A percentile compares a stretch with the other conserved stretches of the same genome.
Evolutionary conservation across 2,329 filamentous ascomycete species (phyloP).

Genomic region (Sclerotinia sclerotiorum): DNA sequence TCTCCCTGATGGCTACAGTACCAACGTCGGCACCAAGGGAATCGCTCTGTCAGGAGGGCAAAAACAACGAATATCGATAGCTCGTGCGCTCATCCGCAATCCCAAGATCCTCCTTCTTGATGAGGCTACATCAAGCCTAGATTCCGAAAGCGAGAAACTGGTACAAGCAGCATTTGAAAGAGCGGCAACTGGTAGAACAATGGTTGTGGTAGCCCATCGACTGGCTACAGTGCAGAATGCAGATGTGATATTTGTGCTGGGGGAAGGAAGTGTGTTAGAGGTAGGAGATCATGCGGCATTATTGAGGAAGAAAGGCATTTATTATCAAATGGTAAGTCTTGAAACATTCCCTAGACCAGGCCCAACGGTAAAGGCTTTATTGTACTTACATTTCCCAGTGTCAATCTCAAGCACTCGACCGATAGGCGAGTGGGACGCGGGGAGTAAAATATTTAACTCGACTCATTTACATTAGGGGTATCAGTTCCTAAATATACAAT

Average conservation of each 20-base stretch:
- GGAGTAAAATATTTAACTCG: not conserved
- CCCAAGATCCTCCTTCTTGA: conserved; percentile 56
- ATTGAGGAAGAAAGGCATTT: conserved; percentile 35
- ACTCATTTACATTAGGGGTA: not conserved
- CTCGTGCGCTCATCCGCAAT: conserved; percentile 53
- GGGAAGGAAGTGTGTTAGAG: conserved; percentile 37
- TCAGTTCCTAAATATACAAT: not conserved
- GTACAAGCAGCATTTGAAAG: conserved; percentile 67
- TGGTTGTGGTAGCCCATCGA: conserved; percentile 75
- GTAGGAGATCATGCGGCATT: conserved; percentile 34
- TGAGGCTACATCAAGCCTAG: conserved; percentile 57
- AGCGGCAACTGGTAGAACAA: conserved; percentile 64
- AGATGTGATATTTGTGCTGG: conserved; percentile 38
- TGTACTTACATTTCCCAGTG: conserved; percentile 26
- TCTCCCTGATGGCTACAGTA: conserved; percentile 52
- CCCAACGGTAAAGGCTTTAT: not conserved
- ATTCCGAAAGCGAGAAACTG: conserved; percentile 56
- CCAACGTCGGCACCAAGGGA: conserved; percentile 49
- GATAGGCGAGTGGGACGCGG: conserved; percentile 14
- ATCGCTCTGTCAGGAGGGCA: conserved; percentile 54
- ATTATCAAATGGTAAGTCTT: conserved; percentile 38
- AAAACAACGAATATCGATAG: conserved; percentile 56
- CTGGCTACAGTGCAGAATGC: conserved; percentile 76
- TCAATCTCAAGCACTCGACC: conserved; percentile 30
- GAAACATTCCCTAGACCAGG: not conserved